These are phyloP conservation scores for Alternaria consortialis DNA, from an alignment of 2,329 filamentous ascomycete genomes.

Conservation along the genomic window DNA sequence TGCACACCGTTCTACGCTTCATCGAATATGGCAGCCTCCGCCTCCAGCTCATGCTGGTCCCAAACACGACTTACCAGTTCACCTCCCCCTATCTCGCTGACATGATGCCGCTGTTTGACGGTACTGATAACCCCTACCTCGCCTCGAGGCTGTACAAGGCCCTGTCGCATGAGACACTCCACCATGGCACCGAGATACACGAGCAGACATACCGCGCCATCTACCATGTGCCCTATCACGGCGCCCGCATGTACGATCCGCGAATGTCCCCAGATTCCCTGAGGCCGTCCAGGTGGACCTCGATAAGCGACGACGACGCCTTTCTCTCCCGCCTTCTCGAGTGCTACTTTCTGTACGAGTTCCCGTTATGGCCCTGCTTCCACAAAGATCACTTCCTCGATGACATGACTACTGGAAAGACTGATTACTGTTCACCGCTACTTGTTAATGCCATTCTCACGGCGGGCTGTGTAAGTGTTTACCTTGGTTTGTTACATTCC, in stretches of 20 bases:
- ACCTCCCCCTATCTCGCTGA: conserved; percentile 6
- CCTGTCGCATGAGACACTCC: not conserved
- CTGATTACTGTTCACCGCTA: conserved; percentile 18
- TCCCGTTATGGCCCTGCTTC: conserved; percentile 12
- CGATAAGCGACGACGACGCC: conserved; percentile 12
- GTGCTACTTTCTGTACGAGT: conserved; percentile 20
- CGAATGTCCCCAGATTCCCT: conserved; percentile 1
- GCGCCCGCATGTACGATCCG: conserved; percentile 13
- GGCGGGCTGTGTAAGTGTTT: conserved; percentile 14
- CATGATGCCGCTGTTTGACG: conserved; percentile 2
- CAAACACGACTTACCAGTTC: conserved; percentile 5
- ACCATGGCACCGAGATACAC: not conserved
- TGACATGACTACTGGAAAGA: conserved; percentile 11
- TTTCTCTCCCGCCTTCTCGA: conserved; percentile 18
- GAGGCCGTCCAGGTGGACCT: conserved; percentile 17
- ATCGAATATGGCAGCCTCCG: conserved; percentile 11
- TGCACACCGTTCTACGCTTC: not conserved
- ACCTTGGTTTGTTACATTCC: not conserved
- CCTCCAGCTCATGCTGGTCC: conserved; percentile 5
- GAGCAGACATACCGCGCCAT: not conserved
- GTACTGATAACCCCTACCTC: conserved; percentile 2
- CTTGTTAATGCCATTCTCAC: conserved; percentile 18
- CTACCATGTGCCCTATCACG: conserved; percentile 6
- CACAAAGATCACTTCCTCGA: conserved; percentile 25
- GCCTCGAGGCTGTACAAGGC: conserved; percentile 7